Conservation (phyloP, 495 filamentous ascomycete genomes). For the Chaetomium cochliodes region DNA sequence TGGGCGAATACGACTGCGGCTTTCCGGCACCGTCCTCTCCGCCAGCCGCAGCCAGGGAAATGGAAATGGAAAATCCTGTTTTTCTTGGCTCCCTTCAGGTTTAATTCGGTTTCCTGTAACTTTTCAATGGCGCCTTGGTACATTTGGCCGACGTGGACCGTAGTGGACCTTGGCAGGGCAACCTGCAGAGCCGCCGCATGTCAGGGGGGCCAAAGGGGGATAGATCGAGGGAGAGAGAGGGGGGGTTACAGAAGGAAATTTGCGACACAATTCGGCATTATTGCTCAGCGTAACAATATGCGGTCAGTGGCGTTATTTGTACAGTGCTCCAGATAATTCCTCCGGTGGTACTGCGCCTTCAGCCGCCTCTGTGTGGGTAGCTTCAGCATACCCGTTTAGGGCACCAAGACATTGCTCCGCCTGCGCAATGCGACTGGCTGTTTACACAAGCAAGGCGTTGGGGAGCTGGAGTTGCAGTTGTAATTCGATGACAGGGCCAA, state of each 20-base stretch:
- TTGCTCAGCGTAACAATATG: constrained; percentile 22
- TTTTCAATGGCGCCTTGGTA: neutral
- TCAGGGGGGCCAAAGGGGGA: too few species aligned
- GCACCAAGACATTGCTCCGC: constrained; percentile 10
- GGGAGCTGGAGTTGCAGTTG: neutral
- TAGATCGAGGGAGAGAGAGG: too few species aligned
- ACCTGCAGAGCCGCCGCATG: neutral
- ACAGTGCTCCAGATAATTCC: neutral
- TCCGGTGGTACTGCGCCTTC: constrained; percentile 8
- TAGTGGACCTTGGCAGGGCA: neutral
- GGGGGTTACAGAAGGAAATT: neutral
- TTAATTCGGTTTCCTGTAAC: neutral
- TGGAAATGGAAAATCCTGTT: constrained; percentile 2
- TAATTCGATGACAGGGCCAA: constrained; percentile 4
- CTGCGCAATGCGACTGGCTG: constrained; percentile 16
- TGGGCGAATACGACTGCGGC: neutral
- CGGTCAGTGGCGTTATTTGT: constrained; percentile 14
- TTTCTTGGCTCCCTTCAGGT: neutral
- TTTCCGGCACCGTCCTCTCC: neutral
- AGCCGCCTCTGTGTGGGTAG: constrained; percentile 8
- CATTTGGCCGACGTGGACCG: neutral
- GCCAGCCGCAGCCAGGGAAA: neutral
- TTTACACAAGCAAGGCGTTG: neutral
- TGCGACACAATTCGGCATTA: constrained; percentile 14
- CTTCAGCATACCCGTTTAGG: constrained; percentile 7